These are phyloP conservation scores for Fusarium albosuccineum DNA, from an alignment of 2,329 filamentous ascomycete species.

Conservation along the genomic window DNA sequence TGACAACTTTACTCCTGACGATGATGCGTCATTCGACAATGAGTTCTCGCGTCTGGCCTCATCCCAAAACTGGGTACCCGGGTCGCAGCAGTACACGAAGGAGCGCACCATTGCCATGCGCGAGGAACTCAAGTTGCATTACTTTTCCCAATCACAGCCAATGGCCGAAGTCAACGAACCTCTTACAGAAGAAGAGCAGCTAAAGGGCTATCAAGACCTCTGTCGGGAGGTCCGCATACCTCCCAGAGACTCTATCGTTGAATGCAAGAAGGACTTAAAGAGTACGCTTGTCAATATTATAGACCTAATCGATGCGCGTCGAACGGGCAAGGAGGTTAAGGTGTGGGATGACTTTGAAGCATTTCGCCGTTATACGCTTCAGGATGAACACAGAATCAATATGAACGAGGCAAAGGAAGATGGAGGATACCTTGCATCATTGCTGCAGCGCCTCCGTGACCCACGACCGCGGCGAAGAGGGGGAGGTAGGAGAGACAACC, in stretches of 20 bases:
- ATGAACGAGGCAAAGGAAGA: constrained; percentile 41
- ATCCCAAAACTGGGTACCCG: constrained; percentile 48
- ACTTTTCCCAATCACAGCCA: constrained; percentile 44
- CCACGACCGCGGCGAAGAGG: neutral
- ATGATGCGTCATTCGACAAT: constrained; percentile 46
- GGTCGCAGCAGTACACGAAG: constrained; percentile 45
- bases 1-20: constrained; percentile 46
- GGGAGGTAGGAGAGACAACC: neutral
- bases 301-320: constrained; percentile 49
- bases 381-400: constrained; percentile 38
- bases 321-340: constrained; percentile 39
- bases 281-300: constrained; percentile 50
- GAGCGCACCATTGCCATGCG: constrained; percentile 50
- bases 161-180: constrained; percentile 1
- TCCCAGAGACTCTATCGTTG: constrained; percentile 16
- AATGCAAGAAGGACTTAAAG: constrained; percentile 44
- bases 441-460: constrained; percentile 29
- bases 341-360: constrained; percentile 46
- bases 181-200: constrained; percentile 31
- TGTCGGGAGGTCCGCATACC: constrained; percentile 46
- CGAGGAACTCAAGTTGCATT: constrained; percentile 46
- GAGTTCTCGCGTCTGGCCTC: constrained; percentile 49
- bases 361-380: constrained; percentile 44
- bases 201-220: constrained; percentile 45
- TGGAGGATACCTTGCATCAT: constrained; percentile 39